Percentiles rank a stretch among this genome's conserved stretches.
These are phyloP conservation scores for Cyclotella choctawhatcheeana DNA, from an alignment of 108 stramenopile species.

Conservation along the genomic window DNA sequence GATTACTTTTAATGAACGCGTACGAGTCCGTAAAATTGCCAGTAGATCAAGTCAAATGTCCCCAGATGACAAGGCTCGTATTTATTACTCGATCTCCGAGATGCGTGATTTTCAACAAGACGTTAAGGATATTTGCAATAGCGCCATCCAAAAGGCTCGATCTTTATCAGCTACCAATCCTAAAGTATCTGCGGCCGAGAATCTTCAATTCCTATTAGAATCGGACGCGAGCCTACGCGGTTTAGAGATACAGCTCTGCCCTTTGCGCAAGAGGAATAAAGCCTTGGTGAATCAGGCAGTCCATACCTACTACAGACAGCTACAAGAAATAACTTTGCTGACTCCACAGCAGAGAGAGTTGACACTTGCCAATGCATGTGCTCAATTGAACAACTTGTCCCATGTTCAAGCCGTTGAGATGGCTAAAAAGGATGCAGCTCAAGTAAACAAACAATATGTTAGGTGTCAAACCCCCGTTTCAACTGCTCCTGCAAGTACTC, in stretches of 20 bases:
- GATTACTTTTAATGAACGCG: constrained; percentile 8
- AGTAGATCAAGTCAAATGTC: constrained; percentile 1
- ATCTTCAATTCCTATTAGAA: background rate
- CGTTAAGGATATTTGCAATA: background rate
- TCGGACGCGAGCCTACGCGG: background rate
- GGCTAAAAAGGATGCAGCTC: background rate
- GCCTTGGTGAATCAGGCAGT: background rate
- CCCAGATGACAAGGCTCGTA: background rate
- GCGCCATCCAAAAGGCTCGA: background rate
- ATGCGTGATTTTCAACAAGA: background rate
- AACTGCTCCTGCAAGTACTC: background rate
- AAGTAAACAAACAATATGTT: background rate
- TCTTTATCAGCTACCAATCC: constrained; percentile 4
- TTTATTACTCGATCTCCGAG: constrained; percentile 1
- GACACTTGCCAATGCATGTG: background rate
- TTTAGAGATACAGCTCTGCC: background rate
- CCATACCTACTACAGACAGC: background rate
- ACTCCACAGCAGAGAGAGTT: background rate
- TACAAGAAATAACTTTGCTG: background rate
- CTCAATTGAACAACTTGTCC: background rate
- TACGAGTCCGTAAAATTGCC: background rate
- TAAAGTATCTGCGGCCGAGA: background rate
- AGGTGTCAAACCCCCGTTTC: background rate
- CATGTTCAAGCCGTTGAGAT: background rate
- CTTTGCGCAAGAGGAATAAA: background rate